Base-by-base conservation (phyloP, 768 basidiomycete species). In the Boletales sp. region DNA sequence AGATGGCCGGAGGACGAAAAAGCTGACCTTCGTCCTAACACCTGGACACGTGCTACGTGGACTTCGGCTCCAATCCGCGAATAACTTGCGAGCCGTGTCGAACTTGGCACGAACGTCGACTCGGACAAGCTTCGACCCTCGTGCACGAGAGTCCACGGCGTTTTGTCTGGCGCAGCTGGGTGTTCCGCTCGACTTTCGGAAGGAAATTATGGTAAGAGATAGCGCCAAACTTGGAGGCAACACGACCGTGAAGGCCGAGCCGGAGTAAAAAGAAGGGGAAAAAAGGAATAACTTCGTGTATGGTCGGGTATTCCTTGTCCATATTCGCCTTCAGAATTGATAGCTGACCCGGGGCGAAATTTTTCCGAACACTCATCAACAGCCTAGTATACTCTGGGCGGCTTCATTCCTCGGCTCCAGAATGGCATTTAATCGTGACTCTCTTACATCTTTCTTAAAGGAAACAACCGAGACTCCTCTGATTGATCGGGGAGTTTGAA, bases 11-110 rank as follows among this genome's bases (percentile, higher is more conserved):
- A 63, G 52, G 47, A 43, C n/a, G 50, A 66, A 60, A 17, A 62
- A 56, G 51, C 36, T 56, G 45, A 52, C 58, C 9, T 57, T 64
- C 11, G 43, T 71, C 40, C 58, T 76, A 40, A 72, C 73, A 1
- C 74, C 73, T 3, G 58, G 67, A 30, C 74, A 76, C 50, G 47
- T 76, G 38, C 45, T 73, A 43, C 70, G 72, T n/a, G 74, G 72
- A 31, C 50, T 75, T 34, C 53, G 54, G 15, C 41, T 56, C 15
- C 55, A 50, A 40, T 6, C 43, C 17, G 27, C 50, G 35, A 48
- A 48, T 40, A 42, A n/a, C 37, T 13, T 38, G 19, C 56, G 45
- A 18, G 17, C 6, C 30, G 35, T 31, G 12, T 40, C 51, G 30
- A 32, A 27, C 48, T 39, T 2, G 13, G 30, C 47, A 6, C 57